Evolutionary conservation across 148 eudicot species (phyloP), one percentile per base, ranked within the genome.

Genomic region (Diospyros kaki): DNA sequence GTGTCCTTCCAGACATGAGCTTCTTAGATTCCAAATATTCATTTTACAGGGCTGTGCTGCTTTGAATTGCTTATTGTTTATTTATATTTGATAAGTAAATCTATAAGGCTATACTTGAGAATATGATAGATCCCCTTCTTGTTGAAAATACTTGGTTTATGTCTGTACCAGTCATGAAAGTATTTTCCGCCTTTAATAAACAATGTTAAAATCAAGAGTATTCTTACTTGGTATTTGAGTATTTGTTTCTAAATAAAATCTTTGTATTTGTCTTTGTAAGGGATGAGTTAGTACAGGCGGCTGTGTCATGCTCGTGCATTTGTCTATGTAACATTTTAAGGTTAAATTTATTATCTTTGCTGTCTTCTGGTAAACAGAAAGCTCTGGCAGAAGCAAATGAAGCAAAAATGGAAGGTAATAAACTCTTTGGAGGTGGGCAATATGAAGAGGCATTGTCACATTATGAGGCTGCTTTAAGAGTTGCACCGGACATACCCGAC

Each of bases 331-430:
- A 15, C 18, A 13, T 4, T 41, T 1, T 68, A 28, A 68, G 58
- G 58, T 68, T 17, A 43, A 53, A 38, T 76, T 58, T 66, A n/a
- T 9, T 45, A 1, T 12, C 4, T 48, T 17, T 14, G 52, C 61
- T 58, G 61, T 46, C 50, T 28, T 54, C 75, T 5, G 65, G 43
- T 66, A 67, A 65, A 70, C 84, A 94, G 98, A 88, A 80, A 75
- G 90, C 89, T 28, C 66, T 91, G 60, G 85, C 77, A 17, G 87
- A 85, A 77, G 97, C 96, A 42, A 93, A 95, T 86, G 93, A 88
- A 71, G 93, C 89, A 51, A 95, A 95, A 79, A 73, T 68, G 69
- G 90, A 89, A 82, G 99, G 99, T 18, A 95, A 95, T 82, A 75
- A 70, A 40, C 69, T 95, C 48, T 95, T 88, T 81, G 91, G 82